Conservation (phyloP, 2,329 filamentous ascomycete genomes). For the Sordariomycetes sp. region DNA sequence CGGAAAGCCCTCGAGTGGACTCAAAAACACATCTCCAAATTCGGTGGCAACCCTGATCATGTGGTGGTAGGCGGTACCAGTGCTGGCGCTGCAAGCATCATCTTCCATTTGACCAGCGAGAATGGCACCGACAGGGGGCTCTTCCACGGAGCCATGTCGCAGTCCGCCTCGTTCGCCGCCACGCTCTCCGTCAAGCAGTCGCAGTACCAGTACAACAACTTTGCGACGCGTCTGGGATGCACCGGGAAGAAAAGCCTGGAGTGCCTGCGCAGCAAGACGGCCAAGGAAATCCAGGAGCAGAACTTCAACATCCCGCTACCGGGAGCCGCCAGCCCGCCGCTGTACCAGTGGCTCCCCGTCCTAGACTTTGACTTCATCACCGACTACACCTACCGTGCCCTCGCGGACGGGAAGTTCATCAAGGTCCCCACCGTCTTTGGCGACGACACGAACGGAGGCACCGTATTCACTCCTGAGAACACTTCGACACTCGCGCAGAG, state of each 20-base stretch:
- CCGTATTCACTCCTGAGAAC: constrained; percentile 19
- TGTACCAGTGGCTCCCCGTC: constrained; percentile 45
- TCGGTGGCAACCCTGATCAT: constrained; percentile 60
- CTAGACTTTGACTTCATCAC: constrained; percentile 44
- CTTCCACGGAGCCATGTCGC: constrained; percentile 40
- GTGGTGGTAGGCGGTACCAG: constrained; percentile 61
- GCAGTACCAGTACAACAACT: constrained; percentile 41
- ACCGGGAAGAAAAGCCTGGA: constrained; percentile 25
- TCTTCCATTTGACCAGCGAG: constrained; percentile 50
- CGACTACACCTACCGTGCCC: constrained; percentile 39
- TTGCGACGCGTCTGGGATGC: constrained; percentile 34
- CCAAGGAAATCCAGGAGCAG: constrained; percentile 28
- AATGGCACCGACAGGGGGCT: constrained; percentile 36
- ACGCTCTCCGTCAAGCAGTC: constrained; percentile 35
- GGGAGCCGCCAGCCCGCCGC: constrained; percentile 20
- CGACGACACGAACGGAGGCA: constrained; percentile 28
- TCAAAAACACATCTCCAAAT: constrained; percentile 53
- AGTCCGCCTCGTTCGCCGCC: constrained; percentile 42
- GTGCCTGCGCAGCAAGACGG: constrained; percentile 35
- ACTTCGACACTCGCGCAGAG: constrained; percentile 21
- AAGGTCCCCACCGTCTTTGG: constrained; percentile 42
- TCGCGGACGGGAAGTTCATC: constrained; percentile 38
- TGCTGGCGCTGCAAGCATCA: constrained; percentile 59
- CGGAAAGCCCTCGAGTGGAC: constrained; percentile 63
- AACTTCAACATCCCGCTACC: constrained; percentile 28